phyloP scores from a whole-genome alignment of 441 rosid species.

The Mallotus repandus region DNA sequence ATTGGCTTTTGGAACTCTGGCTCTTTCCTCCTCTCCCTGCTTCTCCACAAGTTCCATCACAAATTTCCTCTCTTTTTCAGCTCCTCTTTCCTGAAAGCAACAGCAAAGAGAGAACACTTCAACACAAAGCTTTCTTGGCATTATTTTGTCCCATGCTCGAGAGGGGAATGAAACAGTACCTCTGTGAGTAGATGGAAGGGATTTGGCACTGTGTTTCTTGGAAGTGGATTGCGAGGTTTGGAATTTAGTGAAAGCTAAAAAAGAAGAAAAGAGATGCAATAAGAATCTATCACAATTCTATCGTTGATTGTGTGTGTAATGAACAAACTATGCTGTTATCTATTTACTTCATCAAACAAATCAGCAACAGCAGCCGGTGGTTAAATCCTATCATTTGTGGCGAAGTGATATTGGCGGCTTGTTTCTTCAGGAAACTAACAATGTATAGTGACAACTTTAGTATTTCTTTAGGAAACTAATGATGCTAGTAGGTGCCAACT shows the following conservation, averaged over 20 bases:
- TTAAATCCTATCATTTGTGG: constrained; percentile 83
- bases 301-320: neutral
- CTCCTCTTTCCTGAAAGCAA: constrained; percentile 81
- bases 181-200: constrained; percentile 93
- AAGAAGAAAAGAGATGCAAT: neutral
- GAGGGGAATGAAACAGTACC: constrained; percentile 36
- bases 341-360: constrained; percentile 76
- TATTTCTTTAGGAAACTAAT: neutral
- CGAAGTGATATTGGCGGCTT: constrained; percentile 76
- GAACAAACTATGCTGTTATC: neutral
- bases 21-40: constrained; percentile 69
- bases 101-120: neutral
- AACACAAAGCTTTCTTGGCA: too few species aligned
- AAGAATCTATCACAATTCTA: neutral
- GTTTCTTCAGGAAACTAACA: constrained; percentile 53
- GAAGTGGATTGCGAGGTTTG: constrained; percentile 58
- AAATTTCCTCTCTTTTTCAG: constrained; percentile 75
- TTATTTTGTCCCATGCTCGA: too few species aligned
- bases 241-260: constrained; percentile 79
- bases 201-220: constrained; percentile 72
- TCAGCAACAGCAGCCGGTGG: constrained; percentile 56
- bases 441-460: too few species aligned
- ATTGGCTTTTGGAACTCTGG: constrained; percentile 70
- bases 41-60: constrained; percentile 54
- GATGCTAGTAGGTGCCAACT: neutral